A percentile compares a stretch with the other conserved stretches of the same genome.
Evolutionary conservation across 2,329 filamentous ascomycete species (phyloP).

Genomic region (Penicillium sp.): DNA sequence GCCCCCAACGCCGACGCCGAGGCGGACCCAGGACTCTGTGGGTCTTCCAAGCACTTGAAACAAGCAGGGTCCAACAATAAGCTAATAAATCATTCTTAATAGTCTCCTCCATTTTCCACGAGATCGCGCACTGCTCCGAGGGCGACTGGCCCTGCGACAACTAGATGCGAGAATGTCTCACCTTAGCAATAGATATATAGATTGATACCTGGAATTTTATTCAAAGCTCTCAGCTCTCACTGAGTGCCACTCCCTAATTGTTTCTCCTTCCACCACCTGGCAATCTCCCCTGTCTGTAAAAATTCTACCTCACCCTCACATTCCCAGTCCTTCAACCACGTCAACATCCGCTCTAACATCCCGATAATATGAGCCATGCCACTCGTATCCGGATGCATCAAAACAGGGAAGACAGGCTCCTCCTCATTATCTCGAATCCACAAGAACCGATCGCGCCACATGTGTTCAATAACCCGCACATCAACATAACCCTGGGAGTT

Average conservation of each 20-base stretch:
- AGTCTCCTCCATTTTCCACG: no score
- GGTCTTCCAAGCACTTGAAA: no score
- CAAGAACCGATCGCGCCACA: conserved; percentile 62
- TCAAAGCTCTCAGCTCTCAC: neutral
- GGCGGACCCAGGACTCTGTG: no score
- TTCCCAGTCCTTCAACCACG: conserved; percentile 47
- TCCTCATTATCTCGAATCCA: conserved; percentile 52
- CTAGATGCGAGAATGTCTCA: no score
- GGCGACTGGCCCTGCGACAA: no score
- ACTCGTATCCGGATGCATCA: conserved; percentile 60
- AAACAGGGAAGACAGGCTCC: conserved; percentile 51
- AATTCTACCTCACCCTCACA: conserved; percentile 34
- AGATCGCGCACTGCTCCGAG: no score
- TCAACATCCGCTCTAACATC: conserved; percentile 55
- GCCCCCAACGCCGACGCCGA: no score
- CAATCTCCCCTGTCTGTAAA: conserved; percentile 33
- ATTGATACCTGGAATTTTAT: neutral
- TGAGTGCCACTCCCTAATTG: conserved; percentile 19
- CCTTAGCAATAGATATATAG: no score
- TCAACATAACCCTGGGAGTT: conserved; percentile 62
- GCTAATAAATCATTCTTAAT: no score
- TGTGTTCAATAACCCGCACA: conserved; percentile 56
- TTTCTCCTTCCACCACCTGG: conserved; percentile 29
- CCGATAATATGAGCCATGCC: conserved; percentile 63
- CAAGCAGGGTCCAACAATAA: no score